These are phyloP conservation scores for Aspergillus eucalypticola DNA, from an alignment of 2,329 filamentous ascomycete species.

Conservation along the genomic window DNA sequence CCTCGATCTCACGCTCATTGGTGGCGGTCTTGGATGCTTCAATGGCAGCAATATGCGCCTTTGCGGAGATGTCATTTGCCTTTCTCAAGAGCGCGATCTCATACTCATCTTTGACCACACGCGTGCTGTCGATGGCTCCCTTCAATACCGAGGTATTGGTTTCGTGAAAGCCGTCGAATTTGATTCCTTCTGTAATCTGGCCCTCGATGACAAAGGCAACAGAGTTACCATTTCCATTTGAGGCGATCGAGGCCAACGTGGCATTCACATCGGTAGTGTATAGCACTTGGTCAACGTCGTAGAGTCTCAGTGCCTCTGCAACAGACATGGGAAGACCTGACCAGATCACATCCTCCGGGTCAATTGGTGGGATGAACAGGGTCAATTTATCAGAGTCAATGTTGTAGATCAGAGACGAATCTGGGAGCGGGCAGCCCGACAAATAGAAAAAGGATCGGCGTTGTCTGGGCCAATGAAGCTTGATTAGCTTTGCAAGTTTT, in stretches of 20 bases:
- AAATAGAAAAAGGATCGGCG: constrained; percentile 94
- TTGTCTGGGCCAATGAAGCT: constrained; percentile 59
- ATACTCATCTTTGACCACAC: constrained; percentile 81
- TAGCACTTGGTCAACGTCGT: constrained; percentile 78
- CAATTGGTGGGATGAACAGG: constrained; percentile 85
- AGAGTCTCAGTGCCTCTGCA: constrained; percentile 72
- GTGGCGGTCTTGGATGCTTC: constrained; percentile 61
- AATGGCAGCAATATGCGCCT: constrained; percentile 74
- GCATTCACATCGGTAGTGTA: constrained; percentile 73
- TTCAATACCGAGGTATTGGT: constrained; percentile 64
- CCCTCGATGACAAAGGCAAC: constrained; percentile 75
- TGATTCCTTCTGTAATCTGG: constrained; percentile 71
- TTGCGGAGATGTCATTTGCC: constrained; percentile 76
- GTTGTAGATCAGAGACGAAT: constrained; percentile 80
- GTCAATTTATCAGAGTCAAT: constrained; percentile 71
- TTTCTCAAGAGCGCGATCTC: constrained; percentile 79
- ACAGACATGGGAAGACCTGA: constrained; percentile 78
- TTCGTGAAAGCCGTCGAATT: constrained; percentile 68
- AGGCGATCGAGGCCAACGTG: constrained; percentile 58
- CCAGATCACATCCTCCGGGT: constrained; percentile 91
- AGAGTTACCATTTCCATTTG: constrained; percentile 38
- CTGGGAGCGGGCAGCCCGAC: constrained; percentile 78
- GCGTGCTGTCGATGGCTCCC: constrained; percentile 74
- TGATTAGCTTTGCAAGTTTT: constrained; percentile 4
- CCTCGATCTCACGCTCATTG: constrained; percentile 83